Conservation (phyloP, 2,329 filamentous ascomycete species). For the Exophiala sideris region DNA sequence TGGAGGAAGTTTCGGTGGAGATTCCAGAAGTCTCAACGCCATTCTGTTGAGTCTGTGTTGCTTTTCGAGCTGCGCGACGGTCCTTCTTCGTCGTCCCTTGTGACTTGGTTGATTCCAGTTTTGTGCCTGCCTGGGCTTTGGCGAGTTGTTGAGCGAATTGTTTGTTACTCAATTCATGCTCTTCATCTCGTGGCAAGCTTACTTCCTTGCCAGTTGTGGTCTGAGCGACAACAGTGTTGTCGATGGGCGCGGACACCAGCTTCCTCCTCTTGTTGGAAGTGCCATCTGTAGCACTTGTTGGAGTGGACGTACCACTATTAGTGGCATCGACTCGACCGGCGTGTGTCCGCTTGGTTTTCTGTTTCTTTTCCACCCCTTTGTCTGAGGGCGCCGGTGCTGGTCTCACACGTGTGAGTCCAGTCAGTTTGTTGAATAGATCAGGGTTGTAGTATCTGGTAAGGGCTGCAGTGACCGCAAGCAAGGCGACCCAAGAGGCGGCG, state of each 20-base stretch:
- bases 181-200: constrained; percentile 38
- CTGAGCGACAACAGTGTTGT: constrained; percentile 31
- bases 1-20: constrained; percentile 64
- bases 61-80: constrained; percentile 43
- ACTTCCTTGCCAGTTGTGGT: constrained; percentile 31
- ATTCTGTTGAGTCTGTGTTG: constrained; percentile 50
- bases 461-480: constrained; percentile 17
- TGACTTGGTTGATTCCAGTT: constrained; percentile 43
- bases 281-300: constrained; percentile 18
- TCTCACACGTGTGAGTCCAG: constrained; percentile 2
- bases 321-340: constrained; percentile 13
- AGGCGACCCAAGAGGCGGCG: constrained; percentile 18
- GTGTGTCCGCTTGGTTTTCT: constrained; percentile 24
- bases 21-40: constrained; percentile 42
- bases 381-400: constrained; percentile 1
- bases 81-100: constrained; percentile 28
- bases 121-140: constrained; percentile 67
- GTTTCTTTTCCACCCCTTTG: constrained; percentile 15
- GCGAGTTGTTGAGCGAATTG: constrained; percentile 74
- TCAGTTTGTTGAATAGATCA: constrained; percentile 20
- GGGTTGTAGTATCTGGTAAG: constrained; percentile 24
- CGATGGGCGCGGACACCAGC: constrained; percentile 30
- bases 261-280: constrained; percentile 41
- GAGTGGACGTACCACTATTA: constrained; percentile 18
- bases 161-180: constrained; percentile 64